A percentile compares a stretch with the other conserved stretches of the same genome.
These are phyloP conservation scores for Eudorina sp. DNA, from an alignment of 139 green algal species.

Conservation along the genomic window DNA sequence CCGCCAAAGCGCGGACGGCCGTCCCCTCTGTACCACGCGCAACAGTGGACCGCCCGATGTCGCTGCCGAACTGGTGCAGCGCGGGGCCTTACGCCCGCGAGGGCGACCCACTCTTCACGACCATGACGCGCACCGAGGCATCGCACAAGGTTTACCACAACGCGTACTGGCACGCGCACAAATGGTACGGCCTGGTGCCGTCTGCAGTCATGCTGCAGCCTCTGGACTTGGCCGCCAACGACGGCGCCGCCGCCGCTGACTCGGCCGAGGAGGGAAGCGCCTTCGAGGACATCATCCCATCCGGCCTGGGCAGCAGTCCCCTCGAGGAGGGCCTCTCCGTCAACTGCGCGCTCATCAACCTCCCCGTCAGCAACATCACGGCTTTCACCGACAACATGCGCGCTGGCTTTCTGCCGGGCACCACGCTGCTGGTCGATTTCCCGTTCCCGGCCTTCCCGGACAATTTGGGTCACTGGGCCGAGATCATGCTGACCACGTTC, in stretches of 20 bases:
- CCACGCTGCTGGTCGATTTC: slow-evolving; percentile 80
- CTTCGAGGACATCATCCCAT: too few species aligned
- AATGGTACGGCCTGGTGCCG: slow-evolving; percentile 53
- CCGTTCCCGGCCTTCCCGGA: slow-evolving; percentile 76
- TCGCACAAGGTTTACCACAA: slow-evolving; percentile 66
- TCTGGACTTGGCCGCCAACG: too few species aligned
- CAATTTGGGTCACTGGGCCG: slow-evolving; percentile 86
- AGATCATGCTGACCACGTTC: slow-evolving; percentile 77
- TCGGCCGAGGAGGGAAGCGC: too few species aligned
- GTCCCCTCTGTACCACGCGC: background rate
- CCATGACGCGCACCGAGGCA: slow-evolving; percentile 22
- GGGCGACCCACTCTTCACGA: slow-evolving; percentile 6
- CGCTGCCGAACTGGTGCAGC: slow-evolving; percentile 48
- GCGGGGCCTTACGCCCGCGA: background rate
- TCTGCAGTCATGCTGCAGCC: background rate
- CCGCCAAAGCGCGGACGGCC: background rate
- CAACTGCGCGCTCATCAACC: slow-evolving; percentile 47
- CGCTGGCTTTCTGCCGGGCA: slow-evolving; percentile 60
- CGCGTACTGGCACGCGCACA: slow-evolving; percentile 60
- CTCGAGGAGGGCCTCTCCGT: slow-evolving; percentile 58
- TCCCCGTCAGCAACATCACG: slow-evolving; percentile 46
- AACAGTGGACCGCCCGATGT: background rate
- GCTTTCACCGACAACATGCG: slow-evolving; percentile 46
- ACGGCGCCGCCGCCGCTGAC: too few species aligned
- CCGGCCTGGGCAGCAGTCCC: background rate